Evolutionary conservation across 1,284 basidiomycete genomes (phyloP).

Genomic region (Anthracocystis panici-leucophaei): DNA sequence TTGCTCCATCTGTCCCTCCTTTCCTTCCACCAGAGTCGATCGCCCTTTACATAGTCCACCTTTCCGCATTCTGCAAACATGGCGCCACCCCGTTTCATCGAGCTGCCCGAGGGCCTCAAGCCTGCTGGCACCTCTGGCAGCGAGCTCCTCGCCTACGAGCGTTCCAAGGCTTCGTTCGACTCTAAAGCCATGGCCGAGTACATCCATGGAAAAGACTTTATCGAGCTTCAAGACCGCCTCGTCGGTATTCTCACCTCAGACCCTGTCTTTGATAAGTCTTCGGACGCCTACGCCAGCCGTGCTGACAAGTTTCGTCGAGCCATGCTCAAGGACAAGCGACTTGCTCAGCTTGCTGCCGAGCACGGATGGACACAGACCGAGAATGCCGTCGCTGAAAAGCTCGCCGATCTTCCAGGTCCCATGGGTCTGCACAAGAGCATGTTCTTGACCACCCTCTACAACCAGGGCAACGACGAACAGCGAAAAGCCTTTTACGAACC

Average conservation of each 20-base stretch:
- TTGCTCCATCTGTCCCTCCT: neutral
- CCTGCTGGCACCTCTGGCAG: constrained; percentile 58
- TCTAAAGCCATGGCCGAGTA: constrained; percentile 59
- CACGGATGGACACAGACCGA: constrained; percentile 69
- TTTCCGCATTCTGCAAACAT: constrained; percentile 11
- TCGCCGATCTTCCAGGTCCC: constrained; percentile 61
- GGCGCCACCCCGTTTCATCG: constrained; percentile 47
- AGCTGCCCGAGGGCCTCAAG: constrained; percentile 59
- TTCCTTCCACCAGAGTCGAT: neutral
- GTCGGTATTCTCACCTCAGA: constrained; percentile 74
- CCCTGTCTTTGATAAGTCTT: constrained; percentile 76
- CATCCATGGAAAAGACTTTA: constrained; percentile 59
- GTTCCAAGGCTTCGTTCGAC: constrained; percentile 63
- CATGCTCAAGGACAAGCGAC: constrained; percentile 69
- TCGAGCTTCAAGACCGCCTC: constrained; percentile 72
- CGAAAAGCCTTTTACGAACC: constrained; percentile 60
- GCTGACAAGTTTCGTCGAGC: constrained; percentile 67
- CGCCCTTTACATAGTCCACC: neutral
- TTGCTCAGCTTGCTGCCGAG: constrained; percentile 67
- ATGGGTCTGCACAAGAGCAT: constrained; percentile 63
- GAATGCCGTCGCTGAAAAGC: constrained; percentile 51
- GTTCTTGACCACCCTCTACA: constrained; percentile 65
- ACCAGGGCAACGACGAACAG: constrained; percentile 64
- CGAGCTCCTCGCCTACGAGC: constrained; percentile 60
- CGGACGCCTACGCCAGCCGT: constrained; percentile 72